phyloP scores from a whole-genome alignment of 495 filamentous ascomycete species.

The Aspergillus carlsbadensis region DNA sequence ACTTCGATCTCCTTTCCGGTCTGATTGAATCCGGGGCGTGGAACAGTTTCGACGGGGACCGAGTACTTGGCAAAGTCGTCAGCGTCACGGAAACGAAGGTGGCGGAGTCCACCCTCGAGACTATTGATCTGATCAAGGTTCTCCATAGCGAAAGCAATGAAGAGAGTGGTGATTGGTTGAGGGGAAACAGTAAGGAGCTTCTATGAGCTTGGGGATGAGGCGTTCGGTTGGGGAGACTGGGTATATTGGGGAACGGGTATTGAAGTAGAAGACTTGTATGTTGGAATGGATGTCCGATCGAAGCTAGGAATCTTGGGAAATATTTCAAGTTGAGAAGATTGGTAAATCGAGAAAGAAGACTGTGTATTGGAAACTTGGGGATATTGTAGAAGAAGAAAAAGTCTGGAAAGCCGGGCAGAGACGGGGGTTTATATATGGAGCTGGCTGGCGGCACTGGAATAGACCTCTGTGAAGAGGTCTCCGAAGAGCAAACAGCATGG shows the following conservation, averaged over 20 bases:
- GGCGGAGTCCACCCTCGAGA: slow-evolving; percentile 25
- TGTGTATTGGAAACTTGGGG: not conserved
- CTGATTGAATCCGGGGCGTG: slow-evolving; percentile 54
- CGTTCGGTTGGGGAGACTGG: no score
- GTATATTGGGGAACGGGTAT: no score
- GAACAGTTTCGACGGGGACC: slow-evolving; percentile 28
- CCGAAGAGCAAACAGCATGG: slow-evolving; percentile 10
- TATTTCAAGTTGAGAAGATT: no score
- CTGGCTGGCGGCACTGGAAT: slow-evolving; percentile 3
- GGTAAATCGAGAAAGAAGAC: not conserved
- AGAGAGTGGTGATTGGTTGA: not conserved
- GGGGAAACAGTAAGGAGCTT: not conserved
- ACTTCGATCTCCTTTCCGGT: slow-evolving; percentile 59
- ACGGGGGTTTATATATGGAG: slow-evolving; percentile 7
- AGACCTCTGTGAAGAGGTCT: slow-evolving; percentile 17
- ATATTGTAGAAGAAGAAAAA: slow-evolving; percentile 9
- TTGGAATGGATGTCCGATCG: no score
- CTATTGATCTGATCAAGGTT: slow-evolving; percentile 20
- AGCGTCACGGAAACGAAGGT: slow-evolving; percentile 24
- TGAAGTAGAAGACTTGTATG: no score
- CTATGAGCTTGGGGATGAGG: not conserved
- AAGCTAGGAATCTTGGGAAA: no score
- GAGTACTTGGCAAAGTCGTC: slow-evolving; percentile 29
- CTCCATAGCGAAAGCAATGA: slow-evolving; percentile 18
- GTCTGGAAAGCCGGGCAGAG: slow-evolving; percentile 7